Conservation (phyloP, 352 stramenopile species). For the Aphanomyces astaci region DNA sequence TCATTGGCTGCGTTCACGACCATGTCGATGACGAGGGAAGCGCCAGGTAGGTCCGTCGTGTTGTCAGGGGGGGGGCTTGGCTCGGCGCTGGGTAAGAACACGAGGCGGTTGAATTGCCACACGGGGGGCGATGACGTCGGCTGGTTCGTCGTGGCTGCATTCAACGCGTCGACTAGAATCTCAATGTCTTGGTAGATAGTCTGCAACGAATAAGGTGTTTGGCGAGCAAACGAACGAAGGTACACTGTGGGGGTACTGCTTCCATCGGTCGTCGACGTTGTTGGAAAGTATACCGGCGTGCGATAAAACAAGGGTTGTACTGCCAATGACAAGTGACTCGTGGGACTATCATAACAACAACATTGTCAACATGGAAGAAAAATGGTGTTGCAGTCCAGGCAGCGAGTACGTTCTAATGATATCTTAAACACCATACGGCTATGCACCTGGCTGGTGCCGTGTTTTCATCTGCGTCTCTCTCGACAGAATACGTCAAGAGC, state of each 20-base stretch:
- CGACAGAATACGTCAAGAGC: neutral
- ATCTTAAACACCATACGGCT: no score
- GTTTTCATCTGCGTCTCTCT: neutral
- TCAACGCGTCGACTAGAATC: neutral
- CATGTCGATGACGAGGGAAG: neutral
- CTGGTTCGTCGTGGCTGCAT: neutral
- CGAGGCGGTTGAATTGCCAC: neutral
- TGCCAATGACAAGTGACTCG: neutral
- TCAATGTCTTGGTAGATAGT: neutral
- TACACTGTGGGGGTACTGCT: neutral
- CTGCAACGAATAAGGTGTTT: neutral
- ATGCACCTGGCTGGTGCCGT: no score
- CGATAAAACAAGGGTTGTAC: neutral
- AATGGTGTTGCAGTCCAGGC: neutral
- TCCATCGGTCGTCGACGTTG: neutral
- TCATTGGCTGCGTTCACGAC: neutral
- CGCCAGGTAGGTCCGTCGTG: neutral
- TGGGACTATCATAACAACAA: neutral
- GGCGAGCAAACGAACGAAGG: neutral
- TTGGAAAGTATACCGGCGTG: neutral
- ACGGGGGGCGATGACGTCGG: neutral
- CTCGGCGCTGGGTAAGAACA: neutral
- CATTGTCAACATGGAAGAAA: neutral
- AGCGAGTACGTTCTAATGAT: neutral
- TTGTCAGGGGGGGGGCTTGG: neutral